phyloP scores from a whole-genome alignment of 2,329 filamentous ascomycete genomes.

The Sclerotiophoma versabilis region DNA sequence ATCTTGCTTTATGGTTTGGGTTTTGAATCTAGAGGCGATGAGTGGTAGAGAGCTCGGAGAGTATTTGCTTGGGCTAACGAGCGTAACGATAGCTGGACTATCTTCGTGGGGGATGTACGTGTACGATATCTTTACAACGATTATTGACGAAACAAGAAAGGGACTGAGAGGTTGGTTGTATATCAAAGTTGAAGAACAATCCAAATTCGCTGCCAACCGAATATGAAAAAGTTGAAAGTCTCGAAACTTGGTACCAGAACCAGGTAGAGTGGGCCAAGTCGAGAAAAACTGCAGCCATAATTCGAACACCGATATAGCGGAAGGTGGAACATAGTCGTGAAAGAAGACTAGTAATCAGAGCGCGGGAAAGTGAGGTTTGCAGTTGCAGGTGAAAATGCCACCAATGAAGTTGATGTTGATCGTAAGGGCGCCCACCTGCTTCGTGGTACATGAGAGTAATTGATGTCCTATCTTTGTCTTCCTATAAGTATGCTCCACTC shows the following conservation, averaged over 20 bases:
- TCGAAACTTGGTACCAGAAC: background rate
- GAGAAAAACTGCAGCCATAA: background rate
- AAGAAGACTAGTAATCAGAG: background rate
- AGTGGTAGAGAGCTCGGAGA: too few species aligned
- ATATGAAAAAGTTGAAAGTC: background rate
- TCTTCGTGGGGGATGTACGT: too few species aligned
- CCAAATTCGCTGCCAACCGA: too few species aligned
- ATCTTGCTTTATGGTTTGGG: too few species aligned
- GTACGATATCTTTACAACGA: too few species aligned
- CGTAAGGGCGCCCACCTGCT: background rate
- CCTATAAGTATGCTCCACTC: background rate
- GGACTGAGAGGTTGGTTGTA: too few species aligned
- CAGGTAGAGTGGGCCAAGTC: background rate
- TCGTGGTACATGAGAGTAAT: background rate
- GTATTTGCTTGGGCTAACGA: too few species aligned
- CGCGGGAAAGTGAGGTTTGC: background rate
- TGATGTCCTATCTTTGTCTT: background rate
- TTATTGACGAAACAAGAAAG: too few species aligned
- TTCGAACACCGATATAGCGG: background rate
- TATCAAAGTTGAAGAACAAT: too few species aligned
- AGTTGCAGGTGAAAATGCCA: background rate
- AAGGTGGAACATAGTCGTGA: background rate
- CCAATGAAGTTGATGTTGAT: background rate
- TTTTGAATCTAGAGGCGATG: too few species aligned
- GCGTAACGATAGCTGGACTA: too few species aligned